Percentiles rank a stretch among this genome's conserved stretches.
phyloP scores from a whole-genome alignment of 2,329 filamentous ascomycete species.

The Hymenoscyphus infarciens region DNA sequence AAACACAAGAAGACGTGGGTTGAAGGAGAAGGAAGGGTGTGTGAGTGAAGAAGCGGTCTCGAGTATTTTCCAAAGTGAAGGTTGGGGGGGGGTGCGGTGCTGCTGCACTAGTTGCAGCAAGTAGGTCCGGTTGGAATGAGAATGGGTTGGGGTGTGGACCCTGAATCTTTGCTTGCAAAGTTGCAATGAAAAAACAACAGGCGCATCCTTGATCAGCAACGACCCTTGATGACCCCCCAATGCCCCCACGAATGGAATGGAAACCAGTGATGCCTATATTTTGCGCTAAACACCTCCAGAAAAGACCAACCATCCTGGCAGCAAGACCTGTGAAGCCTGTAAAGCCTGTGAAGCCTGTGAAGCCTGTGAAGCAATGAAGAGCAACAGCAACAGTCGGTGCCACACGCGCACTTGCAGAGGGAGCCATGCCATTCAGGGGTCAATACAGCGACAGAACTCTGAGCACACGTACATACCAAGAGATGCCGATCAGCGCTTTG shows the following conservation, averaged over 20 bases:
- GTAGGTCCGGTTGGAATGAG: not conserved
- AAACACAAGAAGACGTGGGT: not conserved
- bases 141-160: not conserved
- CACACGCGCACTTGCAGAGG: not conserved
- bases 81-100: not conserved
- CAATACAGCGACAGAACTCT: not conserved
- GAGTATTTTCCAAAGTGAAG: not conserved
- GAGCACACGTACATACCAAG: not conserved
- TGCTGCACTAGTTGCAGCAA: not conserved
- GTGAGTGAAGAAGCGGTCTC: not conserved
- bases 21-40: not conserved
- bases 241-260: no score
- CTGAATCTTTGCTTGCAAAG: not conserved
- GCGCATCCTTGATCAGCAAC: no score
- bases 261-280: no score
- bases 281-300: no score
- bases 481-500: constrained; percentile 1
- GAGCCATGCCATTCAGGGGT: constrained; percentile 1
- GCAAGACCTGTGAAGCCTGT: not conserved
- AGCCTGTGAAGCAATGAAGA: not conserved
- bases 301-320: no score
- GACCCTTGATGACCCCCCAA: no score
- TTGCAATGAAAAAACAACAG: no score
- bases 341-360: not conserved
- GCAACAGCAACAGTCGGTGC: not conserved